These are phyloP conservation scores for Lobosporangium transversale DNA, from an alignment of 192 early-diverging fungal genomes.

Conservation along the genomic window DNA sequence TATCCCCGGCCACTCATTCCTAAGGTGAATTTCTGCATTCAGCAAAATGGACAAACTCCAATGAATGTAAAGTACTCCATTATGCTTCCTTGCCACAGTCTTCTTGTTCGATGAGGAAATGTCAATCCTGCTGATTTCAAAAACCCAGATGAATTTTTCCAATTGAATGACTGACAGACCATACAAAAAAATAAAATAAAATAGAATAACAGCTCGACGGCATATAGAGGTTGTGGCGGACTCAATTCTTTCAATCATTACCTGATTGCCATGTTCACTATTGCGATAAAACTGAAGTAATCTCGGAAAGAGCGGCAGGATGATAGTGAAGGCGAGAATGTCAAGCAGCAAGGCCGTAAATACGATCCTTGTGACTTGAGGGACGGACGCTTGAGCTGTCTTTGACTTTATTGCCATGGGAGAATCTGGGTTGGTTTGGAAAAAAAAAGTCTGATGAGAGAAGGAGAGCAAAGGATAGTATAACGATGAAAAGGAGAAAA, in stretches of 20 bases:
- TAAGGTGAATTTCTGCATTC: too few species aligned
- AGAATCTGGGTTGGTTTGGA: background rate
- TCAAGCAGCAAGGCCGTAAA: slow-evolving; percentile 92
- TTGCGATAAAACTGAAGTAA: slow-evolving; percentile 88
- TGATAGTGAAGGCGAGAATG: slow-evolving; percentile 97
- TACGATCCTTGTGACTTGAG: slow-evolving; percentile 60
- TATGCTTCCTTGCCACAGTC: too few species aligned
- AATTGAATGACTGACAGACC: too few species aligned
- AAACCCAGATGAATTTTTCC: too few species aligned
- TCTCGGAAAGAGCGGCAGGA: slow-evolving; percentile 93
- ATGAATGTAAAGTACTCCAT: too few species aligned
- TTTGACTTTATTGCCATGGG: background rate
- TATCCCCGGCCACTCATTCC: too few species aligned
- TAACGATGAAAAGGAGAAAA: background rate
- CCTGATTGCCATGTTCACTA: slow-evolving; percentile 68
- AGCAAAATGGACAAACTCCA: too few species aligned
- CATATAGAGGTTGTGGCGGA: too few species aligned
- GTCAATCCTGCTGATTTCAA: too few species aligned
- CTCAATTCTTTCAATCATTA: slow-evolving; percentile 23
- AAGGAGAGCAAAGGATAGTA: background rate
- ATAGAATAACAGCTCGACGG: background rate
- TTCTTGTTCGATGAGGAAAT: too few species aligned
- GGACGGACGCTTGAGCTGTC: slow-evolving; percentile 4
- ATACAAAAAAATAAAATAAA: background rate
- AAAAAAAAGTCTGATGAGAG: background rate